A percentile compares a stretch with the other conserved stretches of the same genome.
phyloP scores from a whole-genome alignment of 2,329 filamentous ascomycete species.

The Apiospora saccharicola region DNA sequence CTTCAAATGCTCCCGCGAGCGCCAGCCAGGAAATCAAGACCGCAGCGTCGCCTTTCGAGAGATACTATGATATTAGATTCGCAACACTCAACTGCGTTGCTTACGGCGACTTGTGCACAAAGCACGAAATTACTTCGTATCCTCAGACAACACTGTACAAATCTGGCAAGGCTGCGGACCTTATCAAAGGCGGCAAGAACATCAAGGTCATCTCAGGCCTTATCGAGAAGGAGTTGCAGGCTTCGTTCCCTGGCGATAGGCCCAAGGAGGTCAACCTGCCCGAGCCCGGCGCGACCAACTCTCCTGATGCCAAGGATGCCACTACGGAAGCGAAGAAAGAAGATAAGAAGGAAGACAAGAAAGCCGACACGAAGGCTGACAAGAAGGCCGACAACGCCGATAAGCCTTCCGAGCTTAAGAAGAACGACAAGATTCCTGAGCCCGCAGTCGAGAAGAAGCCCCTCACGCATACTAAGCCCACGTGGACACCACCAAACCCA shows the following conservation, averaged over 20 bases:
- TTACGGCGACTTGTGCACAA: conserved; percentile 78
- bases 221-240: conserved; percentile 80
- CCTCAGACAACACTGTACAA: conserved; percentile 84
- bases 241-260: conserved; percentile 81
- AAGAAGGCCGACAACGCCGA: conserved; percentile 39
- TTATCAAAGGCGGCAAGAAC: conserved; percentile 70
- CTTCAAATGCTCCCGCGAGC: conserved; percentile 73
- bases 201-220: conserved; percentile 72
- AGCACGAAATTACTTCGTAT: conserved; percentile 72
- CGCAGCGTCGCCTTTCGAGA: conserved; percentile 63
- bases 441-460: conserved; percentile 38
- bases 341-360: conserved; percentile 37
- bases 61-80: conserved; percentile 91
- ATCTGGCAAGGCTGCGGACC: conserved; percentile 73
- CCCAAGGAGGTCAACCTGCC: conserved; percentile 74
- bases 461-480: conserved; percentile 29
- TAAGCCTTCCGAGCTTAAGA: conserved; percentile 42
- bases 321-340: conserved; percentile 33
- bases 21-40: conserved; percentile 56
- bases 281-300: conserved; percentile 68
- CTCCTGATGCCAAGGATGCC: conserved; percentile 40
- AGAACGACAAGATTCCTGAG: conserved; percentile 39
- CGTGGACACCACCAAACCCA: conserved; percentile 34
- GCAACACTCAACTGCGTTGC: conserved; percentile 86
- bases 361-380: conserved; percentile 34